Evolutionary conservation across 2,329 filamentous ascomycete species (phyloP).

Genomic region (Alternaria postmessia): DNA sequence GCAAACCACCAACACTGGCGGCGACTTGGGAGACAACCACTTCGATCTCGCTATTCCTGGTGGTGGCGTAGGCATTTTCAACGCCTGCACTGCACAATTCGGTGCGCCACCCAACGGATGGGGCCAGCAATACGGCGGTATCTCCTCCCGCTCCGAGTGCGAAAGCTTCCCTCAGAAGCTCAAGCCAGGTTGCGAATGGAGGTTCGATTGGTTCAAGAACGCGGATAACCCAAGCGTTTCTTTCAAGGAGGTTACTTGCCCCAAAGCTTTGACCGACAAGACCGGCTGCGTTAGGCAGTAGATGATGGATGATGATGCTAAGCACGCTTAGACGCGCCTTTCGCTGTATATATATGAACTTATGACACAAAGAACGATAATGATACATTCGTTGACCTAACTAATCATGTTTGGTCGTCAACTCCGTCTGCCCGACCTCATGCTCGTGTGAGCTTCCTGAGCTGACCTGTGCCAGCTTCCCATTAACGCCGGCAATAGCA

Average conservation of each 20-base stretch:
- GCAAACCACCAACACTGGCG: constrained; percentile 69
- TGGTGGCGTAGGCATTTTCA: constrained; percentile 48
- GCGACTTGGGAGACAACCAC: constrained; percentile 48
- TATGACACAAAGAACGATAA: background rate
- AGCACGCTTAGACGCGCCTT: background rate
- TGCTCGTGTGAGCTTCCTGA: constrained; percentile 23
- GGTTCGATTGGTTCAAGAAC: constrained; percentile 48
- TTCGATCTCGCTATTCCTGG: constrained; percentile 51
- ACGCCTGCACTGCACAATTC: constrained; percentile 45
- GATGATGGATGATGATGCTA: background rate
- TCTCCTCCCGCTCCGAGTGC: constrained; percentile 42
- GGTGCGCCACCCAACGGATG: constrained; percentile 45
- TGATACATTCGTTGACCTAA: background rate
- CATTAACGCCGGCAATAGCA: constrained; percentile 79
- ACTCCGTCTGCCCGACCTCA: constrained; percentile 18
- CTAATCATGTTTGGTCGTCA: constrained; percentile 26
- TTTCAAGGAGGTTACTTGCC: constrained; percentile 47
- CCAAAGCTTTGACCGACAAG: constrained; percentile 42
- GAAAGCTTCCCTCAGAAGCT: constrained; percentile 46
- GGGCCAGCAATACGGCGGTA: constrained; percentile 48
- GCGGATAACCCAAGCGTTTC: constrained; percentile 46
- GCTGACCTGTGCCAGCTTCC: constrained; percentile 29
- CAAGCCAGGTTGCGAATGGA: constrained; percentile 48
- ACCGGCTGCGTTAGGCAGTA: constrained; percentile 37
- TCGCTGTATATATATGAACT: constrained; percentile 10